Evolutionary conservation across 805 yeast species (phyloP), one percentile per base, ranked within the genome.

Genomic region (Nakazawaea laoshanensis): DNA sequence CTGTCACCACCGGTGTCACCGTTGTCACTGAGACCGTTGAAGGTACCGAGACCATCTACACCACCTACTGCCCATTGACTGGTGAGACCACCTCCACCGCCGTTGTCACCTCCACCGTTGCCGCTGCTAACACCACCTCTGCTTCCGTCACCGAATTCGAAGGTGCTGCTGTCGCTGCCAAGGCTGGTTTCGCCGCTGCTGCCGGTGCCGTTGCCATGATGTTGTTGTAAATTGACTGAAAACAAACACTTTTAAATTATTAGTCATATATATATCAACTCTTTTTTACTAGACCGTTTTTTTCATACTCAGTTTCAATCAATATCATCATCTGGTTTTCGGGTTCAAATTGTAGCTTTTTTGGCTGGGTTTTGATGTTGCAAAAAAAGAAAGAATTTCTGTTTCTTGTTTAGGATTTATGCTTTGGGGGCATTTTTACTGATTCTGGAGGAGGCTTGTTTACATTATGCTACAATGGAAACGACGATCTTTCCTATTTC

Each of bases 1-100:
- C 50, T 24, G 38, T 42, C 22, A 48, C 53, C 19, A 49, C 53
- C 19, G 52, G 49, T 32, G 43, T 43, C 27, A 37, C 54, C 24
- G 36, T 43, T 23, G 37, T 47, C 31, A 46, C 53, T 24, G 40
- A 35, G 21, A 50, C 53, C 13, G 35, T 41, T n/a, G 33, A 38
- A 10, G 53, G 45, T 28, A 32, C 43, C 21, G 43, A 39, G 16
- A 47, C 55, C 29, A 38, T 39, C 21, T 36, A 41, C 39, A 48
- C 54, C 26, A 49, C 48, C 27, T 42, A 42, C 39, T 45, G 51
- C 28, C 55, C 59, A 29, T 36, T 46, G 27, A 37, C 48, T 17
- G 12, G 24, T 28, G 23, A 18, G 23, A 24, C 35, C 19, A 35
- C 38, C 18, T 36, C 39, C 24, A 30, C 38, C 25, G 23, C 31